These are phyloP conservation scores for Beta vulgaris DNA, from an alignment of 148 eudicot genomes.

Conservation along the genomic window DNA sequence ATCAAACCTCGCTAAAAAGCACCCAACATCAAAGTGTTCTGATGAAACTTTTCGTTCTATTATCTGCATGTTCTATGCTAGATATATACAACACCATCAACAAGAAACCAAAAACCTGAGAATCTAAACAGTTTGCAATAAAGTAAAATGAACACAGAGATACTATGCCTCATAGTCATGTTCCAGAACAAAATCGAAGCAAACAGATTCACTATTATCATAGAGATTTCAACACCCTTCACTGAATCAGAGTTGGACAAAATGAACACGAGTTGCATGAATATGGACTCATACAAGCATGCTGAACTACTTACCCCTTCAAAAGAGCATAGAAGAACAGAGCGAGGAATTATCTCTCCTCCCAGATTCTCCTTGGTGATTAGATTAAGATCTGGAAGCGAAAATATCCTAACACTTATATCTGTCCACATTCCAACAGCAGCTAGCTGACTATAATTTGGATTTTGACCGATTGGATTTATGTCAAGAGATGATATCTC, in stretches of 20 bases:
- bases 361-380: constrained; percentile 83
- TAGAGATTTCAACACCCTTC: background rate
- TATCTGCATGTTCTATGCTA: background rate
- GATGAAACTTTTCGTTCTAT: background rate
- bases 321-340: constrained; percentile 89
- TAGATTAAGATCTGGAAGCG: constrained; percentile 86
- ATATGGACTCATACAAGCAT: background rate
- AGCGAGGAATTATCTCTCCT: constrained; percentile 97
- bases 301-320: constrained; percentile 73
- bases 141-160: no score
- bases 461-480: constrained; percentile 82
- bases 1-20: background rate
- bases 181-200: background rate
- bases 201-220: background rate
- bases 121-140: background rate
- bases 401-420: constrained; percentile 78
- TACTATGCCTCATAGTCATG: background rate
- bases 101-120: background rate
- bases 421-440: constrained; percentile 99
- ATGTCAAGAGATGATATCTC: constrained; percentile 95
- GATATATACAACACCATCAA: background rate
- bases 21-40: background rate
- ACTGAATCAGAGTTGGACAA: background rate
- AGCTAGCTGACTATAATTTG: constrained; percentile 75
- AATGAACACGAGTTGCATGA: background rate